Evolutionary conservation across 164 flowering plant genomes (phyloP).

Genomic region (Piper betle): DNA sequence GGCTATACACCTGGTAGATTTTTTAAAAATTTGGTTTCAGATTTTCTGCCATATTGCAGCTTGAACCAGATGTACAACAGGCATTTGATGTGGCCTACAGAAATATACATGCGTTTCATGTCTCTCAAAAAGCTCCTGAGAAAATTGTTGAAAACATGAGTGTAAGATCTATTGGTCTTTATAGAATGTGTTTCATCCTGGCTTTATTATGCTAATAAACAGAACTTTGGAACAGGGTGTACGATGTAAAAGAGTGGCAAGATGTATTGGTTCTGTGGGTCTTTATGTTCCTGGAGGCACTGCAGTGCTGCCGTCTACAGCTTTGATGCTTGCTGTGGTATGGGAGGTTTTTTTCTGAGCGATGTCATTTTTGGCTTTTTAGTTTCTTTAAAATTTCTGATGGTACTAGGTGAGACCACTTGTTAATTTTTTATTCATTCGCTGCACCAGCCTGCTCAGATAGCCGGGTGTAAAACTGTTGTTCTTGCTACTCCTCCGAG

Average conservation of each 20-base stretch:
- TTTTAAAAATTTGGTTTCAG: too few relatives aligned
- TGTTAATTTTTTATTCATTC: constrained; percentile 20
- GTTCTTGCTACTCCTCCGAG: constrained; percentile 94
- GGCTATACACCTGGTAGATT: too few relatives aligned
- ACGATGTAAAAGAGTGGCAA: constrained; percentile 78
- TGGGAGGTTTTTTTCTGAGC: constrained; percentile 7
- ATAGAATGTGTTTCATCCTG: background rate
- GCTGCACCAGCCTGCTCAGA: constrained; percentile 78
- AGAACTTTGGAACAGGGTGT: constrained; percentile 54
- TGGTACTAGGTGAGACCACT: constrained; percentile 8
- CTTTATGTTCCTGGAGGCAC: constrained; percentile 98
- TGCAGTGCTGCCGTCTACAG: constrained; percentile 96
- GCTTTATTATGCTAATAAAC: background rate
- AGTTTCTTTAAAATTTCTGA: constrained; percentile 1
- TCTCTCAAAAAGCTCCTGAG: constrained; percentile 66
- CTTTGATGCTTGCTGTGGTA: constrained; percentile 95
- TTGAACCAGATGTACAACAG: constrained; percentile 55
- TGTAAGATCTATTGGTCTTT: constrained; percentile 27
- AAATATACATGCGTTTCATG: constrained; percentile 90
- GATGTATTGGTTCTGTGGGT: constrained; percentile 85
- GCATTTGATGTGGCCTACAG: constrained; percentile 94
- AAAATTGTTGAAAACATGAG: constrained; percentile 77
- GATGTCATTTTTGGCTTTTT: constrained; percentile 5
- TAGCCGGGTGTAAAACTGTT: constrained; percentile 89
- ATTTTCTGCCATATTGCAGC: constrained; percentile 25